Evolutionary conservation across 106 monocot genomes (phyloP).

Genomic region (Allium fistulosum): DNA sequence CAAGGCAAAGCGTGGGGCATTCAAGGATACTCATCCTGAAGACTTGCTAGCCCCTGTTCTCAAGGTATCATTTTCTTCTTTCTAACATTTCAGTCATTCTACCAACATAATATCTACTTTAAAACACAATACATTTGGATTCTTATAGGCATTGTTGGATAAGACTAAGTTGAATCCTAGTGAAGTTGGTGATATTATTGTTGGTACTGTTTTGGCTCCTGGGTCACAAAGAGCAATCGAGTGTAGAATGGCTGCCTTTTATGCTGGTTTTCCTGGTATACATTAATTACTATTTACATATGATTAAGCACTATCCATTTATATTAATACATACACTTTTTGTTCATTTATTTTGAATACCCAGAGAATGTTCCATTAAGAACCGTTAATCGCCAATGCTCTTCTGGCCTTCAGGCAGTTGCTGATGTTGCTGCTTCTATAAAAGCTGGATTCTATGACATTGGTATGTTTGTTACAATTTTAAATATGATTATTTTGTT

Average conservation of each 20-base stretch:
- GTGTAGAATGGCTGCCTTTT: slow-evolving; percentile 84
- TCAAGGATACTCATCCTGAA: slow-evolving; percentile 78
- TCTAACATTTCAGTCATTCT: background rate
- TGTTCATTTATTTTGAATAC: background rate
- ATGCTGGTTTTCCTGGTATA: slow-evolving; percentile 90
- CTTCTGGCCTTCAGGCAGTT: slow-evolving; percentile 83
- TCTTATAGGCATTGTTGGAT: slow-evolving; percentile 54
- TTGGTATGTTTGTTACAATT: slow-evolving; percentile 20
- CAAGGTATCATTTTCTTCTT: slow-evolving; percentile 37
- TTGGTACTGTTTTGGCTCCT: slow-evolving; percentile 82
- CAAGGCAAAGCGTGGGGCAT: slow-evolving; percentile 70
- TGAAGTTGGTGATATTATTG: slow-evolving; percentile 91
- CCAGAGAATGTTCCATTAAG: slow-evolving; percentile 66
- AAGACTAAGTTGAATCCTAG: slow-evolving; percentile 67
- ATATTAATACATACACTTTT: too few relatives aligned
- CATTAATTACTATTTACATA: background rate
- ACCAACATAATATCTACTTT: background rate
- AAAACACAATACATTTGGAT: background rate
- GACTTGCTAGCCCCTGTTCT: slow-evolving; percentile 71
- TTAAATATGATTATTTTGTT: background rate
- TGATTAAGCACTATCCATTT: too few relatives aligned
- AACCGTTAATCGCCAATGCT: slow-evolving; percentile 78
- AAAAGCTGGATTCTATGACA: slow-evolving; percentile 63
- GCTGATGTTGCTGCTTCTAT: slow-evolving; percentile 75
- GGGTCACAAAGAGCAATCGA: slow-evolving; percentile 84